Conservation (phyloP, 176 grass and related monocot genomes). For the Phoenix roebelenii region DNA sequence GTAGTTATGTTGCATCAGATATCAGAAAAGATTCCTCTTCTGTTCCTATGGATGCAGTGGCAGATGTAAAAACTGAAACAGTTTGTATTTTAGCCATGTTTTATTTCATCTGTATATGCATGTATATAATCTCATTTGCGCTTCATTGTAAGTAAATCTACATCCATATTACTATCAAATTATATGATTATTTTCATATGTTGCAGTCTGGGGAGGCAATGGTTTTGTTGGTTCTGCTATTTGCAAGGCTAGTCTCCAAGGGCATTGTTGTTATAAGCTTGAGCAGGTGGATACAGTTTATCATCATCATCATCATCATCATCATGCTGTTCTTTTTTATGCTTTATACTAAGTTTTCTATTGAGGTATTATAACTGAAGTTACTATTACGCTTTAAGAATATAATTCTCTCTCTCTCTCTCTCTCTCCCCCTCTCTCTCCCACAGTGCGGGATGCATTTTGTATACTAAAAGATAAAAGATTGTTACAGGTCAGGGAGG, state of each 20-base stretch:
- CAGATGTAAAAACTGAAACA: conserved; percentile 84
- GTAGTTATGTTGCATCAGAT: conserved; percentile 42
- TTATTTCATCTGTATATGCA: too few species aligned
- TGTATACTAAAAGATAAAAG: background rate
- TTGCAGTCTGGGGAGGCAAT: conserved; percentile 79
- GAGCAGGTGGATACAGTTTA: conserved; percentile 46
- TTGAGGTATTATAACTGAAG: too few species aligned
- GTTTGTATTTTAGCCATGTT: conserved; percentile 19
- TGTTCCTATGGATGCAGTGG: conserved; percentile 62
- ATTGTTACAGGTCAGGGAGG: conserved; percentile 57
- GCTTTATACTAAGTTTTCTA: too few species aligned
- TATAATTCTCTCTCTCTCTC: too few species aligned
- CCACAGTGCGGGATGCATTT: background rate
- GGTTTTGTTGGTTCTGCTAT: conserved; percentile 91
- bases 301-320: too few species aligned
- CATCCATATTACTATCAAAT: too few species aligned
- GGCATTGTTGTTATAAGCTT: conserved; percentile 87
- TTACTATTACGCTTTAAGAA: too few species aligned
- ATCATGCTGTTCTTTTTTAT: too few species aligned
- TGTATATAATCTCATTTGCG: too few species aligned
- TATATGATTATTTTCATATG: conserved; percentile 27
- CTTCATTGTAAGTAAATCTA: too few species aligned
- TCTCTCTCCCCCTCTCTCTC: too few species aligned
- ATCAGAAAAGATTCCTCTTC: conserved; percentile 47
- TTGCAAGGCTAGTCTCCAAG: conserved; percentile 70